phyloP scores from a whole-genome alignment of 805 yeast genomes.

The Starmerella roubikii region DNA sequence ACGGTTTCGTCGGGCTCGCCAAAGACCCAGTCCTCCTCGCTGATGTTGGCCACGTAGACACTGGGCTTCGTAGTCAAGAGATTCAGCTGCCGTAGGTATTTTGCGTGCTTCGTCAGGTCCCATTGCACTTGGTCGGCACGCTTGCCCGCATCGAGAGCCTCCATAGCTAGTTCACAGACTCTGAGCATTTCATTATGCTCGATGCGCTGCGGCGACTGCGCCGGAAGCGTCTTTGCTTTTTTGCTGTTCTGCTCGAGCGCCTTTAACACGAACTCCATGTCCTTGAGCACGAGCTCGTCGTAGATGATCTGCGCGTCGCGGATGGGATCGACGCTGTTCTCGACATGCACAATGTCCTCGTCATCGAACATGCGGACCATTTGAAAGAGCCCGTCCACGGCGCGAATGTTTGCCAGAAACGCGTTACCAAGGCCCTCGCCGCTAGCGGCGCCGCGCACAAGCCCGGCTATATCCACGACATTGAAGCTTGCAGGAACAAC shows the following conservation, averaged over 20 bases:
- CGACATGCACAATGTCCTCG: slow-evolving; percentile 54
- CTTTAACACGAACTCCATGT: slow-evolving; percentile 49
- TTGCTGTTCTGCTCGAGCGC: slow-evolving; percentile 38
- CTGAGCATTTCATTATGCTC: slow-evolving; percentile 32
- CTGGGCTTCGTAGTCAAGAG: slow-evolving; percentile 85
- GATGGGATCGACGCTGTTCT: slow-evolving; percentile 48
- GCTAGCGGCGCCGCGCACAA: slow-evolving; percentile 46
- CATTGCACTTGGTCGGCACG: slow-evolving; percentile 35
- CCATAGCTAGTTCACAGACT: slow-evolving; percentile 28
- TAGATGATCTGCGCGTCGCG: slow-evolving; percentile 50
- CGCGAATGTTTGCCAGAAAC: slow-evolving; percentile 51
- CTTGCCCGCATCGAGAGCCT: slow-evolving; percentile 47
- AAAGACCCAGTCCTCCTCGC: slow-evolving; percentile 48
- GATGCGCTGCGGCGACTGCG: slow-evolving; percentile 22
- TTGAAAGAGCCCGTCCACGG: slow-evolving; percentile 60
- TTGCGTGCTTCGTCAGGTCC: slow-evolving; percentile 45
- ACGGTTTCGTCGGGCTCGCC: slow-evolving; percentile 35
- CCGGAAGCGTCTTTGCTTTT: slow-evolving; percentile 24
- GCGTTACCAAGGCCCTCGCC: slow-evolving; percentile 70
- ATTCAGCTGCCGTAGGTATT: slow-evolving; percentile 38
- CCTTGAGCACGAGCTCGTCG: slow-evolving; percentile 53
- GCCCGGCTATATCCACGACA: slow-evolving; percentile 57
- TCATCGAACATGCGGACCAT: slow-evolving; percentile 53
- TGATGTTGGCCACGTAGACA: slow-evolving; percentile 59
- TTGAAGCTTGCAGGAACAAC: slow-evolving; percentile 43